Conservation (phyloP, 1,284 basidiomycete species). For the Fomitopsis pinicola region DNA sequence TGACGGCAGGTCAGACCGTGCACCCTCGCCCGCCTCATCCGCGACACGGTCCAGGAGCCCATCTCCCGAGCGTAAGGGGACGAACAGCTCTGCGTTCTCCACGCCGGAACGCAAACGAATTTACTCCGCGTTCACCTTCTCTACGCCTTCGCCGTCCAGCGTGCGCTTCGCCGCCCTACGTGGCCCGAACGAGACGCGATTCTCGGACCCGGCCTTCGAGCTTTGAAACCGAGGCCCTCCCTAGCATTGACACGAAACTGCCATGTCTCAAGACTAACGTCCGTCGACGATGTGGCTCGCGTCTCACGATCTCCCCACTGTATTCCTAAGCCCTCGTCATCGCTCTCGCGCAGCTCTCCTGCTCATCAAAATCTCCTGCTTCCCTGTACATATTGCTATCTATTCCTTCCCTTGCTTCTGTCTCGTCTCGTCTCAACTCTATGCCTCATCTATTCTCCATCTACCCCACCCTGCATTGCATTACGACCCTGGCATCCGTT, state of each 20-base stretch:
- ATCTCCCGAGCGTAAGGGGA: conserved; percentile 1
- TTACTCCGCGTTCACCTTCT: conserved; percentile 73
- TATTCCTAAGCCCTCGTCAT: neutral
- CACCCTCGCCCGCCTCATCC: conserved; percentile 9
- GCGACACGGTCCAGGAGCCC: conserved; percentile 4
- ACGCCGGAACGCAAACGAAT: conserved; percentile 69
- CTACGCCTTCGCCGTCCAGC: conserved; percentile 58
- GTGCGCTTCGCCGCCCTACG: conserved; percentile 37
- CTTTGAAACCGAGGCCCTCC: neutral
- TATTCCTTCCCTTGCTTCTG: neutral
- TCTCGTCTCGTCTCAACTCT: neutral
- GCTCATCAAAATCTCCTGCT: neutral
- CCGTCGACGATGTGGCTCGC: neutral
- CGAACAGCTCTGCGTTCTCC: conserved; percentile 35
- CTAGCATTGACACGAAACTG: neutral
- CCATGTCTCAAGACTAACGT: neutral
- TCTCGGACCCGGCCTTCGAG: conserved; percentile 15
- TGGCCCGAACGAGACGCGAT: conserved; percentile 18
- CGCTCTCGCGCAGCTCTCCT: neutral
- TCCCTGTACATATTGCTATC: neutral
- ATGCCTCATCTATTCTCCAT: neutral
- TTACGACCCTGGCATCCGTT: neutral
- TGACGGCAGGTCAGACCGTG: neutral
- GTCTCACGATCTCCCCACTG: neutral
- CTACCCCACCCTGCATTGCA: neutral